Conservation (phyloP, 1,284 basidiomycete species). For the Rhodofomes roseus region DNA sequence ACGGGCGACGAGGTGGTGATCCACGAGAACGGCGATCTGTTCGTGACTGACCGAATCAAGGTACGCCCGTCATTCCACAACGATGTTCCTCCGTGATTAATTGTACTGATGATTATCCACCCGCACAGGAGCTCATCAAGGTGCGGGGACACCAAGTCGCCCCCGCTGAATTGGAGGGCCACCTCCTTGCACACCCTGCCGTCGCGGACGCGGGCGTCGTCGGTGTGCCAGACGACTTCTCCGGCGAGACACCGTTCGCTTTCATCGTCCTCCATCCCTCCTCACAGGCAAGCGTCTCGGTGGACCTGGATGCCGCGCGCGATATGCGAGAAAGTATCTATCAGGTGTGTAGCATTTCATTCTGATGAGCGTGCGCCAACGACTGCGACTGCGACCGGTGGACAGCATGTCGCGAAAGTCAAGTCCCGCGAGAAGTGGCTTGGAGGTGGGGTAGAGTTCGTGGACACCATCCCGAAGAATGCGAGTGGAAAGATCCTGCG, state of each 20-base stretch:
- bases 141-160: constrained; percentile 32
- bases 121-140: constrained; percentile 28
- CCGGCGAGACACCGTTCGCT: constrained; percentile 42
- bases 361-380: background rate
- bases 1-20: constrained; percentile 69
- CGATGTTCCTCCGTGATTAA: constrained; percentile 1
- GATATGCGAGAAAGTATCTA: constrained; percentile 5
- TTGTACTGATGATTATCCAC: background rate
- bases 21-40: constrained; percentile 53
- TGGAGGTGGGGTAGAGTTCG: constrained; percentile 14
- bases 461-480: constrained; percentile 18
- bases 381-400: background rate
- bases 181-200: constrained; percentile 62
- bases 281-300: constrained; percentile 5
- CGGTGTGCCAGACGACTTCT: constrained; percentile 43
- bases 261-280: constrained; percentile 34
- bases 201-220: constrained; percentile 64
- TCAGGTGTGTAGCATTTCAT: too few relatives aligned
- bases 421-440: constrained; percentile 16
- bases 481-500: constrained; percentile 20
- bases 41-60: constrained; percentile 68
- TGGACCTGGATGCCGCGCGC: background rate
- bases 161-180: constrained; percentile 45
- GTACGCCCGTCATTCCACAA: constrained; percentile 22
- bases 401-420: constrained; percentile 14